phyloP scores from a whole-genome alignment of 2,329 filamentous ascomycete species.

The Pyricularia sp. region DNA sequence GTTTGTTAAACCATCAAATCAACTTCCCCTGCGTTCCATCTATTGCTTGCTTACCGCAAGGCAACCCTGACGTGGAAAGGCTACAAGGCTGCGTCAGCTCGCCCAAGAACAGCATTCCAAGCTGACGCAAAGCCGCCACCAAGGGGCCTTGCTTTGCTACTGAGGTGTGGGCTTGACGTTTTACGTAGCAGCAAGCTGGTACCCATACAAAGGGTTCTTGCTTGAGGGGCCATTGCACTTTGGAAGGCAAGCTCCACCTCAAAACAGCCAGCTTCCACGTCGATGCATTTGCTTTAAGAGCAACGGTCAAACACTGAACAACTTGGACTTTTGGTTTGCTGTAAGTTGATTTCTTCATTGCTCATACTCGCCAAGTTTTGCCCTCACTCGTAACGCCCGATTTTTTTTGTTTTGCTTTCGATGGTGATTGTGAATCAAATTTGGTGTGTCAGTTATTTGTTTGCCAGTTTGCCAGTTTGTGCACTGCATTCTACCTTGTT shows the following conservation, averaged over 20 bases:
- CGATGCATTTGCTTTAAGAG: not conserved
- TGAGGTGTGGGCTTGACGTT: not conserved
- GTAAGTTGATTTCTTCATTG: not conserved
- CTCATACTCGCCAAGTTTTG: not conserved
- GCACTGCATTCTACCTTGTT: not conserved
- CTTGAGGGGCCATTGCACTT: not conserved
- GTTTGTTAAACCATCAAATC: not conserved
- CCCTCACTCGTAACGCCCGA: not conserved
- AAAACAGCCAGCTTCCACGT: not conserved
- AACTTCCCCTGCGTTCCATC: not conserved
- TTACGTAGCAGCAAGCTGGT: not conserved
- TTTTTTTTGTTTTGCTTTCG: not conserved
- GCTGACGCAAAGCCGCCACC: not conserved
- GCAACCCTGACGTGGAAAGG: constrained; percentile 7
- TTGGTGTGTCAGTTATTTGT: not conserved
- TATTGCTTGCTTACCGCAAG: not conserved
- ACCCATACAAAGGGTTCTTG: not conserved
- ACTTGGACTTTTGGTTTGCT: not conserved
- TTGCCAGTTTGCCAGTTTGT: not conserved
- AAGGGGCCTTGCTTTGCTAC: not conserved
- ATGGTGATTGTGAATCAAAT: not conserved
- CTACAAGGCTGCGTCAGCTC: constrained; percentile 12
- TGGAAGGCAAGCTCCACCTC: not conserved
- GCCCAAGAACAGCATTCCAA: not conserved
- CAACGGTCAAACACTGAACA: not conserved